A percentile compares a stretch with the other conserved stretches of the same genome.
Evolutionary conservation across 169 alveolate species (phyloP).

Genomic region (Cryptosporidium viatorum): DNA sequence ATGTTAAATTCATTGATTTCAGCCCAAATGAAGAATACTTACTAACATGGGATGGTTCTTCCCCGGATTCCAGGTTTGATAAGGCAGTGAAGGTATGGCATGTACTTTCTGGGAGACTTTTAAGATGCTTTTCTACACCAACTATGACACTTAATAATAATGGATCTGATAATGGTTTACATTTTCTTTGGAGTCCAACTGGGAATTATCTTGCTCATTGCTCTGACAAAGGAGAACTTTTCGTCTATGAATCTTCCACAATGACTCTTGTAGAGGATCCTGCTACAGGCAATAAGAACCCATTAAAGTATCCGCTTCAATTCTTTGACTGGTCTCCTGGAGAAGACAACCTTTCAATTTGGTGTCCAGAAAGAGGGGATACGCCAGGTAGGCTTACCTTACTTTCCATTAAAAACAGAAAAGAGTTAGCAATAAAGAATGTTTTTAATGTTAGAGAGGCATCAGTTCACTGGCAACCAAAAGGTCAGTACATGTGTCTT

Average conservation of each 20-base stretch:
- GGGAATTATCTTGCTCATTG: slow-evolving; percentile 87
- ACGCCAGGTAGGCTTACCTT: slow-evolving; percentile 88
- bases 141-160: slow-evolving; percentile 77
- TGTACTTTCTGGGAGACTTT: slow-evolving; percentile 87
- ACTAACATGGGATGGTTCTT: slow-evolving; percentile 91
- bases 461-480: slow-evolving; percentile 90
- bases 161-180: slow-evolving; percentile 83
- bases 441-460: slow-evolving; percentile 88
- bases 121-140: slow-evolving; percentile 82
- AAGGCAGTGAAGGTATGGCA: slow-evolving; percentile 89
- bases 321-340: slow-evolving; percentile 92
- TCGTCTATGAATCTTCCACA: slow-evolving; percentile 83
- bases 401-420: slow-evolving; percentile 87
- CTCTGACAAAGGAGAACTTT: slow-evolving; percentile 80
- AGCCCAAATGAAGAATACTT: slow-evolving; percentile 91
- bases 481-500: slow-evolving; percentile 89
- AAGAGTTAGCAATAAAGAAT: slow-evolving; percentile 89
- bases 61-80: slow-evolving; percentile 85
- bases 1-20: slow-evolving; percentile 87
- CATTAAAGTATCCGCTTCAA: slow-evolving; percentile 86
- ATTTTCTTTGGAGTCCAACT: slow-evolving; percentile 87
- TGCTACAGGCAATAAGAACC: slow-evolving; percentile 84
- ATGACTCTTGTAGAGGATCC: slow-evolving; percentile 83
- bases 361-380: slow-evolving; percentile 88
- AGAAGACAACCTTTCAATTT: slow-evolving; percentile 88